phyloP scores from a whole-genome alignment of 148 eudicot genomes.

The Diospyros kaki region DNA sequence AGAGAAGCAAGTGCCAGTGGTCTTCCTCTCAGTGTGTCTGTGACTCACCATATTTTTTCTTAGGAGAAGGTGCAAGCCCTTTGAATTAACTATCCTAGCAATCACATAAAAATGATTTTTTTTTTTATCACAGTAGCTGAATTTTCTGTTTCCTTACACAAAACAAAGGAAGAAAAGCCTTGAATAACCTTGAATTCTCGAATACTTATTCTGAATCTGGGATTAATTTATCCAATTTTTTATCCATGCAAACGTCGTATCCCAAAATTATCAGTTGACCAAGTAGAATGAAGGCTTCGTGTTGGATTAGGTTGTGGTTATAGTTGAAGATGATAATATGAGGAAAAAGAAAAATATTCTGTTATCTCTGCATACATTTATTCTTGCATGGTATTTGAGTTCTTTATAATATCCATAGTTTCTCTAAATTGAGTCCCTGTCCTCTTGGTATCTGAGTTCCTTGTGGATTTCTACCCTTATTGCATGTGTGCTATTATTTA shows the following conservation, averaged over 20 bases:
- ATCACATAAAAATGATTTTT: too few species aligned
- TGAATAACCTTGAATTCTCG: not conserved
- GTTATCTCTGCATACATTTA: not conserved
- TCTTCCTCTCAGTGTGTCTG: too few species aligned
- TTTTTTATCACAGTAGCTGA: too few species aligned
- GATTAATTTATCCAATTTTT: not conserved
- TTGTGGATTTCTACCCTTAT: too few species aligned
- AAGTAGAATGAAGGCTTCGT: not conserved
- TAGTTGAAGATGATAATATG: not conserved
- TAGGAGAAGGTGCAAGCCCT: too few species aligned
- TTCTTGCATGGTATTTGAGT: not conserved
- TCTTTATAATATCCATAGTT: not conserved
- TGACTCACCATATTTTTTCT: too few species aligned
- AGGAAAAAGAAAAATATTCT: not conserved
- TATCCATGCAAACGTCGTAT: not conserved
- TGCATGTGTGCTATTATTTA: not conserved
- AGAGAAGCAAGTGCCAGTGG: too few species aligned
- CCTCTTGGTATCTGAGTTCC: not conserved
- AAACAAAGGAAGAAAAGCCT: not conserved
- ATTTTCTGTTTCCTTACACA: too few species aligned
- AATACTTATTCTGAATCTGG: not conserved
- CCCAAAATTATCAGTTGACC: not conserved
- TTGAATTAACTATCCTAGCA: too few species aligned
- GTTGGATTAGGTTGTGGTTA: not conserved
- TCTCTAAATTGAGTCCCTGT: not conserved